Evolutionary conservation across 768 basidiomycete genomes (phyloP).

Genomic region (Tephrocybe sp.): DNA sequence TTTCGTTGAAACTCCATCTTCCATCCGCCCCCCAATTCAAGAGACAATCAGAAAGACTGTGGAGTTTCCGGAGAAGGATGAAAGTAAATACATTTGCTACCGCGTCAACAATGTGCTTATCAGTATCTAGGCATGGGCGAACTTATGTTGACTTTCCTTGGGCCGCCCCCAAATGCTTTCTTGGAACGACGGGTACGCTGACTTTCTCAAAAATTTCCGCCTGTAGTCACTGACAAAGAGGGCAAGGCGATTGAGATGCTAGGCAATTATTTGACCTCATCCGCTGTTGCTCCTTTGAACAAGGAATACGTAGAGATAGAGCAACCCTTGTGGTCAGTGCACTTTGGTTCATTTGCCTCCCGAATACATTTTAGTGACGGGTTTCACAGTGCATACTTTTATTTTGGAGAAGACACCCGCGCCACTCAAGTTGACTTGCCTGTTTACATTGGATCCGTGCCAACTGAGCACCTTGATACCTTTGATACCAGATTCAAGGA

Average conservation of each 20-base stretch:
- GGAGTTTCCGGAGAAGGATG: slow-evolving; percentile 96
- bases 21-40: slow-evolving; percentile 49
- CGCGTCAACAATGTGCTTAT: slow-evolving; percentile 2
- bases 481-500: slow-evolving; percentile 68
- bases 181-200: slow-evolving; percentile 62
- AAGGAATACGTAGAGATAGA: slow-evolving; percentile 93
- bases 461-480: slow-evolving; percentile 69
- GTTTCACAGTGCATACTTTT: slow-evolving; percentile 72
- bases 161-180: slow-evolving; percentile 70
- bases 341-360: background rate
- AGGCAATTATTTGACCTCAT: slow-evolving; percentile 85
- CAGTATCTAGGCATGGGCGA: slow-evolving; percentile 64
- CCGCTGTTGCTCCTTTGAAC: slow-evolving; percentile 74
- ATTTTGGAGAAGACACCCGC: slow-evolving; percentile 74
- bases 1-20: slow-evolving; percentile 85
- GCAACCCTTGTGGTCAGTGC: slow-evolving; percentile 76
- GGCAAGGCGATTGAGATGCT: slow-evolving; percentile 79
- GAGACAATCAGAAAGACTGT: slow-evolving; percentile 60
- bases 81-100: slow-evolving; percentile 45
- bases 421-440: slow-evolving; percentile 71
- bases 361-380: background rate
- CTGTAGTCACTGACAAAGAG: slow-evolving; percentile 2
- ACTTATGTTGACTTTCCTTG: slow-evolving; percentile 71
- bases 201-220: slow-evolving; percentile 1
- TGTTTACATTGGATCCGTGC: slow-evolving; percentile 81